Evolutionary conservation across 2,329 filamentous ascomycete species (phyloP).

Genomic region (Diaporthe caulivora): DNA sequence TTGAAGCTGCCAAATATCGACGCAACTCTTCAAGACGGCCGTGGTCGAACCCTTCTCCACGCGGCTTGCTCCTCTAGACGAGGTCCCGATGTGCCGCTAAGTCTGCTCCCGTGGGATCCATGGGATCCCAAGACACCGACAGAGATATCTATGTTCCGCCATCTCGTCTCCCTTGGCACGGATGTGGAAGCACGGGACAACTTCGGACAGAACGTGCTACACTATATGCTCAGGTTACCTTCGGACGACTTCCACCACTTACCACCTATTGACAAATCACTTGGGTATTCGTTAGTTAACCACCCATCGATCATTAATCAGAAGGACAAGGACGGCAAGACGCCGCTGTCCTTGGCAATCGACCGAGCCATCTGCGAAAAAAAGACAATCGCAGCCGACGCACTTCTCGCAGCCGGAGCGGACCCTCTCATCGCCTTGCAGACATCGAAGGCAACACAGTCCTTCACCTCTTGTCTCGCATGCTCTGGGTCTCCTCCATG

Average conservation of each 20-base stretch:
- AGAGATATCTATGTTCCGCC: background rate
- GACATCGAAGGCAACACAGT: background rate
- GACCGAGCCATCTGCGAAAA: background rate
- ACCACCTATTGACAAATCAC: background rate
- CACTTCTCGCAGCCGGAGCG: background rate
- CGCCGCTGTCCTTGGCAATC: background rate
- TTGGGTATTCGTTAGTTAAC: background rate
- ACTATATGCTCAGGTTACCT: background rate
- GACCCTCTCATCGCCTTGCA: background rate
- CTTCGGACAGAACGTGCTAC: background rate
- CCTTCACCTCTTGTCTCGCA: background rate
- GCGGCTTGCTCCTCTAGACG: background rate
- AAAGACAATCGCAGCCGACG: background rate
- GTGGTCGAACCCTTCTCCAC: conserved; percentile 1
- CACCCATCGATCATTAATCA: background rate
- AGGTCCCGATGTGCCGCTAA: background rate
- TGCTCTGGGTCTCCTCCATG: background rate
- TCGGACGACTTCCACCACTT: background rate
- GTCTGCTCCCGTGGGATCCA: background rate
- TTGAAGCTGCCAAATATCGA: conserved; percentile 1
- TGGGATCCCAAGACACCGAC: background rate
- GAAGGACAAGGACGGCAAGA: background rate
- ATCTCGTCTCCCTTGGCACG: background rate
- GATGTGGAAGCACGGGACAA: background rate
- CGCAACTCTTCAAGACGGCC: background rate